Evolutionary conservation across 2,329 filamentous ascomycete genomes (phyloP).

Genomic region (Fusarium miscanthi): DNA sequence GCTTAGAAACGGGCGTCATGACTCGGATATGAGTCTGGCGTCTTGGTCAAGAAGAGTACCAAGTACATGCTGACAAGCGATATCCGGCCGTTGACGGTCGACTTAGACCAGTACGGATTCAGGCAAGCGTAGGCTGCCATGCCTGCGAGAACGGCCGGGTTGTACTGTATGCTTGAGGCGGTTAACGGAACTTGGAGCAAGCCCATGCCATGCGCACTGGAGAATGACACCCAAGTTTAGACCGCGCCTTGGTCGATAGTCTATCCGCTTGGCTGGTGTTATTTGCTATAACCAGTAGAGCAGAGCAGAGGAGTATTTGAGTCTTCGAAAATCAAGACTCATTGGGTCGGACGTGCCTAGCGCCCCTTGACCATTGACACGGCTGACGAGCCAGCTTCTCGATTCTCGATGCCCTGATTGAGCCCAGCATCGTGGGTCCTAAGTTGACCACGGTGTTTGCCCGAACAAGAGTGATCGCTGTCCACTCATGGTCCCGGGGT

Average conservation of each 20-base stretch:
- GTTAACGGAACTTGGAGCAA: constrained; percentile 23
- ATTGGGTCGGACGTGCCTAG: constrained; percentile 38
- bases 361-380: constrained; percentile 19
- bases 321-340: background rate
- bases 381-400: constrained; percentile 29
- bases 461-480: constrained; percentile 29
- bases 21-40: constrained; percentile 12
- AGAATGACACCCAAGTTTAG: constrained; percentile 7
- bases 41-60: constrained; percentile 1
- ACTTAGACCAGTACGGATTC: background rate
- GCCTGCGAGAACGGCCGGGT: constrained; percentile 17
- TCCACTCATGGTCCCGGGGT: constrained; percentile 41
- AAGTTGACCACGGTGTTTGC: constrained; percentile 34
- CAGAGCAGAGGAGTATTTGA: background rate
- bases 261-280: constrained; percentile 9
- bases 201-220: constrained; percentile 18
- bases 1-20: constrained; percentile 10
- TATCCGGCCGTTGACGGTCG: constrained; percentile 13
- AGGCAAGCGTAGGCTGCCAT: constrained; percentile 9
- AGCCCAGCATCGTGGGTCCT: constrained; percentile 30
- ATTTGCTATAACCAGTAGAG: background rate
- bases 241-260: constrained; percentile 18
- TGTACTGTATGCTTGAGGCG: constrained; percentile 26
- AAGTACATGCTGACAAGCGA: background rate
- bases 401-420: constrained; percentile 30